These are phyloP conservation scores for Cyamopsis tetragonoloba DNA, from an alignment of 306 rosid species.

Conservation along the genomic window DNA sequence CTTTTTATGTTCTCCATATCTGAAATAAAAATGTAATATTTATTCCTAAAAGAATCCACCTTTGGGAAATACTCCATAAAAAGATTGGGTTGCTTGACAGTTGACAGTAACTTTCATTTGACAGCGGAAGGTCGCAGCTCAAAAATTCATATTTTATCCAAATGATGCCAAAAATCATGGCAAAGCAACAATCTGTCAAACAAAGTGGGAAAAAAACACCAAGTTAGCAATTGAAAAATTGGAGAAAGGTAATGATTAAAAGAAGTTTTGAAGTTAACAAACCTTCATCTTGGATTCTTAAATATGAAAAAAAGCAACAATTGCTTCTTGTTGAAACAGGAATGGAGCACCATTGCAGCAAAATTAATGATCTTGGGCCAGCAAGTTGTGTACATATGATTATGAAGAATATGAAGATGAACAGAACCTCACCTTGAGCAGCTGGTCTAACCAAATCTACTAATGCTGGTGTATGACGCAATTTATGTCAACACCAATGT, in stretches of 20 bases:
- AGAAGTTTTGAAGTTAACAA: background rate
- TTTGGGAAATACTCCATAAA: too few species aligned
- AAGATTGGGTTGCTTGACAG: too few species aligned
- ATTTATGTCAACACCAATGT: conserved; percentile 24
- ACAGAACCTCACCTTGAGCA: background rate
- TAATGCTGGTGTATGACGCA: too few species aligned
- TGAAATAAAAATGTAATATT: too few species aligned
- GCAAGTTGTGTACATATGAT: background rate
- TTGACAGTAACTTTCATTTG: too few species aligned
- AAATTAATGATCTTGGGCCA: background rate
- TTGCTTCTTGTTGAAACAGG: background rate
- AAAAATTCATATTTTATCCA: background rate
- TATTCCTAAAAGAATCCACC: too few species aligned
- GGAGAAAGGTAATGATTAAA: background rate
- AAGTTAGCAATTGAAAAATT: background rate
- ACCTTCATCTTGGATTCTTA: background rate
- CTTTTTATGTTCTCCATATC: too few species aligned
- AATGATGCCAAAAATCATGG: background rate
- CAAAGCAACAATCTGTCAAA: background rate
- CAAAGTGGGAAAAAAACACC: background rate
- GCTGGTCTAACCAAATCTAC: background rate
- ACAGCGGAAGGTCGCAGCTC: too few species aligned
- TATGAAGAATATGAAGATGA: too few species aligned
- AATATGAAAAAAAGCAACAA: background rate
- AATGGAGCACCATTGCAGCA: background rate